Percentiles rank a stretch among this genome's conserved stretches.
Evolutionary conservation across 805 yeast species (phyloP).

Genomic region (Starmerella apis): DNA sequence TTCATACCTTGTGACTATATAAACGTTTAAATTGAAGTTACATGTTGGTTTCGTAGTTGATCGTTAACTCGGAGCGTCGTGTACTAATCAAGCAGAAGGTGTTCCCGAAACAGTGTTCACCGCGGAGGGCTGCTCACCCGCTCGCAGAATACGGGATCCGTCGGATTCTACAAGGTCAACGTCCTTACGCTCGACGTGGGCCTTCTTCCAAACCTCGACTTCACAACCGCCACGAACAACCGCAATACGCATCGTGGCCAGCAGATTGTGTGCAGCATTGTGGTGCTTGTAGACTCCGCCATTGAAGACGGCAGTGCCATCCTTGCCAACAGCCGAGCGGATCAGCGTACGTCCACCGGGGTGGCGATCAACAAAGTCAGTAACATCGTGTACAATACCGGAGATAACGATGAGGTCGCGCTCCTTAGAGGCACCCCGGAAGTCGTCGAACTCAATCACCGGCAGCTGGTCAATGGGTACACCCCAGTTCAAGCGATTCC

Average conservation of each 20-base stretch:
- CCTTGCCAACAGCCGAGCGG: conserved; percentile 75
- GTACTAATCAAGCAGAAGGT: conserved; percentile 23
- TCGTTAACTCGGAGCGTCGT: not conserved
- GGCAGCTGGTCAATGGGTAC: conserved; percentile 85
- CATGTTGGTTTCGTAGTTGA: too few relatives aligned
- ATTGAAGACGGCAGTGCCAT: conserved; percentile 86
- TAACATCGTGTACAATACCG: conserved; percentile 86
- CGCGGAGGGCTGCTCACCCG: conserved; percentile 49
- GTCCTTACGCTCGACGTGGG: conserved; percentile 53
- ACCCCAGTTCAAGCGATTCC: conserved; percentile 83
- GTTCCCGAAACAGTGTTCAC: conserved; percentile 23
- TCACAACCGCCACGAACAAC: conserved; percentile 73
- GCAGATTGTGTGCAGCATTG: conserved; percentile 80
- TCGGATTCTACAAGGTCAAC: conserved; percentile 47
- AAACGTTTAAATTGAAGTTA: too few relatives aligned
- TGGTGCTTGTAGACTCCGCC: conserved; percentile 93
- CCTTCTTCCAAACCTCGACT: conserved; percentile 72
- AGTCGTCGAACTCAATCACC: conserved; percentile 46
- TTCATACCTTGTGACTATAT: too few relatives aligned
- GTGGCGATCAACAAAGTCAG: conserved; percentile 82
- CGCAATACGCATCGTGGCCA: conserved; percentile 91
- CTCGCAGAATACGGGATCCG: conserved; percentile 48
- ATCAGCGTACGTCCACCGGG: conserved; percentile 86
- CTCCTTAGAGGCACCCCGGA: conserved; percentile 41
- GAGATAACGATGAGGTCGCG: conserved; percentile 69